A percentile compares a stretch with the other conserved stretches of the same genome.
Conservation (phyloP, 352 stramenopile genomes). For the Phytopythium cucurbitacearum region DNA sequence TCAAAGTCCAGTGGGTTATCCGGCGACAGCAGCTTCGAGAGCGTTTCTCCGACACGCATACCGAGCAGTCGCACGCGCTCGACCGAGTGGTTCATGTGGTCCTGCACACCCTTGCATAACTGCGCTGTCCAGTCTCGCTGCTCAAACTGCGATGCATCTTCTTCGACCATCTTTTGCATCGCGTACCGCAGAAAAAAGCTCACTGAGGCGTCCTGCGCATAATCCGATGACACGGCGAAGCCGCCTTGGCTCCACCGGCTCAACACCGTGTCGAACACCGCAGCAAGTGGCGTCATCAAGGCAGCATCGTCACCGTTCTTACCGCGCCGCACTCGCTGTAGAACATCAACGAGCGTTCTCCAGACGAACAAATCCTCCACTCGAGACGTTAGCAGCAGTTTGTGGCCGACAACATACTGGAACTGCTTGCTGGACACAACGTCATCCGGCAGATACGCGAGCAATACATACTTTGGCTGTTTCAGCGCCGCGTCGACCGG, state of each 20-base stretch:
- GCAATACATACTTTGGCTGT: slow-evolving; percentile 44
- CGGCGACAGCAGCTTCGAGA: slow-evolving; percentile 52
- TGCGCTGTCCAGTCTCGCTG: slow-evolving; percentile 56
- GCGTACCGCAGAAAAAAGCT: slow-evolving; percentile 65
- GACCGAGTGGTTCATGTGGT: slow-evolving; percentile 64
- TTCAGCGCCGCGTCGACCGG: slow-evolving; percentile 10
- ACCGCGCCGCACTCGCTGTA: slow-evolving; percentile 12
- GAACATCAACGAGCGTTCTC: slow-evolving; percentile 38
- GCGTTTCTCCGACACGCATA: slow-evolving; percentile 68
- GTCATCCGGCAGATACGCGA: slow-evolving; percentile 29
- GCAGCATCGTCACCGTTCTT: background rate
- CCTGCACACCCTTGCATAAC: slow-evolving; percentile 68
- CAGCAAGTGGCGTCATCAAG: slow-evolving; percentile 15
- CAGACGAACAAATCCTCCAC: slow-evolving; percentile 47
- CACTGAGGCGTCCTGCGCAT: slow-evolving; percentile 48
- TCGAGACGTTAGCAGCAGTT: slow-evolving; percentile 47
- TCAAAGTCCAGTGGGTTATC: slow-evolving; percentile 66
- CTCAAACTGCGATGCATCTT: slow-evolving; percentile 12
- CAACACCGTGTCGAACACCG: slow-evolving; percentile 55
- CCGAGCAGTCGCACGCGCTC: slow-evolving; percentile 48
- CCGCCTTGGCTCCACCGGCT: slow-evolving; percentile 49
- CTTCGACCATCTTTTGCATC: slow-evolving; percentile 25
- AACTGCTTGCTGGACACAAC: slow-evolving; percentile 53
- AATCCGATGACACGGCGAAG: slow-evolving; percentile 48
- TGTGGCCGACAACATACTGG: slow-evolving; percentile 57